Evolutionary conservation across 495 filamentous ascomycete genomes (phyloP), one percentile per base, ranked within the genome.

Genomic region (Cryomyces minteri): DNA sequence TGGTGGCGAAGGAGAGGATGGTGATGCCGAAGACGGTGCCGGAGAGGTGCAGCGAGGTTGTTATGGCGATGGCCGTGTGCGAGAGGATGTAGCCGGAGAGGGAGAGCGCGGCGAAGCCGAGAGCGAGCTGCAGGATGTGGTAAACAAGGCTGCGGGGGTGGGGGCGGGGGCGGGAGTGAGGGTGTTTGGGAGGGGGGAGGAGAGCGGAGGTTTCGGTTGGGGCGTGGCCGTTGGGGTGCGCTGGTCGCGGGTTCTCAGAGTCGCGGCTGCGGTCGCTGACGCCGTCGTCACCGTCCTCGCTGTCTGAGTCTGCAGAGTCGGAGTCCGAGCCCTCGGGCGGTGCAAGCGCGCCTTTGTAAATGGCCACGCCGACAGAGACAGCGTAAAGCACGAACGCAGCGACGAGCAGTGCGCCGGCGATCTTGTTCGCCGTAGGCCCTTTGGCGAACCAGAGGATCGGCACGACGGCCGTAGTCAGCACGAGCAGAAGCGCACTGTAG

Each of bases 1-100:
- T 76, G 0, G 72, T 74, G 12, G 72, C 72, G 43, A 76, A 63
- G 0, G 74, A 63, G 2, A 79, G 56, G 9, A 79, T 60, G 0
- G 64, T 68, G 29, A 74, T 54, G 33, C 74, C 72, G 14, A 79
- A 57, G 9, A 74, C 52, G 0, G 61, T 61, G 33, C 58, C 65
- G 1, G 71, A 71, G 0, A 72, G 50, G 33, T 56, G 47, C 1
- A 73, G 50, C 18, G 52, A 56, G 36, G 63, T 57, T 68, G 43
- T 65, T 32, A 67, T 72, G 37, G 79, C 66, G 45, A 52, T 52
- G 34, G 70, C 70, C 34, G 65, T 63, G 25, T 70, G 58, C 6
- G 48, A 41, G 10, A 50, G 43, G 12, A 50, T 44, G 40, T 37
- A 50, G 37, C 69, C 66, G 5, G 67, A 63, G 8, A 78, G 43